These are phyloP conservation scores for Metarhizium sp. DNA, from an alignment of 2,329 filamentous ascomycete species.

Conservation along the genomic window DNA sequence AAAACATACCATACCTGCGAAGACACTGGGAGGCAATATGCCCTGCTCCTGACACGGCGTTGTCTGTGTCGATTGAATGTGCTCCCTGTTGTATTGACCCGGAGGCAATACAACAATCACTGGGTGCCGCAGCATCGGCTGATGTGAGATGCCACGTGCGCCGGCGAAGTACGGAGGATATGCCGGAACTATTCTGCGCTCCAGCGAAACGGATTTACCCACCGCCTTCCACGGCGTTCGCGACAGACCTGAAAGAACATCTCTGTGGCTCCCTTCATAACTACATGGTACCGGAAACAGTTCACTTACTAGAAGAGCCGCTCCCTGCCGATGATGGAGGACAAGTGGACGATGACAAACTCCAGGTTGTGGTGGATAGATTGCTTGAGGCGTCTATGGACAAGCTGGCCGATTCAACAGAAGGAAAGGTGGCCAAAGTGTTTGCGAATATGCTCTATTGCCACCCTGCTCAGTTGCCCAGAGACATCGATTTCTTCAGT, in stretches of 20 bases:
- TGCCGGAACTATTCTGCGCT: slow-evolving; percentile 14
- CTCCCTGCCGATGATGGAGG: slow-evolving; percentile 23
- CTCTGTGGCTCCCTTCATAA: slow-evolving; percentile 15
- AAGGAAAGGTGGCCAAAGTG: slow-evolving; percentile 30
- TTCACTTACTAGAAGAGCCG: slow-evolving; percentile 23
- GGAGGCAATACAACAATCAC: slow-evolving; percentile 14
- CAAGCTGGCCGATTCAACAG: slow-evolving; percentile 16
- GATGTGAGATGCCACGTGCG: slow-evolving; percentile 11
- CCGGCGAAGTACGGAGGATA: slow-evolving; percentile 1
- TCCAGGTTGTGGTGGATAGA: slow-evolving; percentile 23
- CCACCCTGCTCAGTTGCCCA: slow-evolving; percentile 26
- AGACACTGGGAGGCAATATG: slow-evolving; percentile 42
- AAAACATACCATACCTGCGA: slow-evolving; percentile 30
- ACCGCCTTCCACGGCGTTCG: slow-evolving; percentile 1
- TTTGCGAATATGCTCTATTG: slow-evolving; percentile 37
- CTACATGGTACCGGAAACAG: slow-evolving; percentile 29
- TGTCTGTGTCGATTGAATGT: slow-evolving; percentile 30
- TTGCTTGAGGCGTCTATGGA: slow-evolving; percentile 13
- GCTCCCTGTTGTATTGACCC: slow-evolving; percentile 23
- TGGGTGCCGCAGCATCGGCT: slow-evolving; percentile 10
- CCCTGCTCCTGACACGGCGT: slow-evolving; percentile 35
- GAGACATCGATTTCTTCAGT: slow-evolving; percentile 39
- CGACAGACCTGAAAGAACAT: slow-evolving; percentile 9
- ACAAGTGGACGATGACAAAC: slow-evolving; percentile 22
- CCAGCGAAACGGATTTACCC: slow-evolving; percentile 7